Conservation (phyloP, 441 rosid species). For the Corymbia calophylla region DNA sequence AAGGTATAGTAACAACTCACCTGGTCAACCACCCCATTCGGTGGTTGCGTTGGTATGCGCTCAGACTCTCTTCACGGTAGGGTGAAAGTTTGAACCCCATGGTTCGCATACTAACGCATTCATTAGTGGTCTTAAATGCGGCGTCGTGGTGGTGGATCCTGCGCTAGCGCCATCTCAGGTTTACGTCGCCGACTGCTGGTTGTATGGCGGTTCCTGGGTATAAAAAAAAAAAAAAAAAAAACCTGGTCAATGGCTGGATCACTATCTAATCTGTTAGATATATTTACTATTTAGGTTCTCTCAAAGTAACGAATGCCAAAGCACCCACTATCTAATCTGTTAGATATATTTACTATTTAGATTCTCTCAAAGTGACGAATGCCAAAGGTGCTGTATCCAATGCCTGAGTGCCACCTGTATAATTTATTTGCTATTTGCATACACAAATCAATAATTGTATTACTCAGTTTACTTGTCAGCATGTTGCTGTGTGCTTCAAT, state of each 20-base stretch:
- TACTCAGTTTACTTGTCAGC: not conserved
- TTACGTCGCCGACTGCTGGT: too few species aligned
- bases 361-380: not conserved
- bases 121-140: too few species aligned
- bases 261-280: not conserved
- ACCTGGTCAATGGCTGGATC: not conserved
- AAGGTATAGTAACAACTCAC: not conserved
- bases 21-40: not conserved
- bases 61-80: too few species aligned
- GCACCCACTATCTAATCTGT: not conserved
- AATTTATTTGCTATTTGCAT: not conserved
- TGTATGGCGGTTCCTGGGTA: too few species aligned
- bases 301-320: not conserved
- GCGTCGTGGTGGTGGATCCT: too few species aligned
- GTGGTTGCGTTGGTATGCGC: too few species aligned
- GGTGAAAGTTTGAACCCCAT: too few species aligned
- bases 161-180: too few species aligned
- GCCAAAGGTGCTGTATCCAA: not conserved
- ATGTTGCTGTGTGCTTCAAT: not conserved
- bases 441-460: not conserved
- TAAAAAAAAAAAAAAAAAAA: too few species aligned
- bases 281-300: not conserved
- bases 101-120: too few species aligned
- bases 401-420: not conserved
- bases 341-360: not conserved